phyloP scores from a whole-genome alignment of 2,329 filamentous ascomycete genomes.

The Annulohypoxylon truncatum region DNA sequence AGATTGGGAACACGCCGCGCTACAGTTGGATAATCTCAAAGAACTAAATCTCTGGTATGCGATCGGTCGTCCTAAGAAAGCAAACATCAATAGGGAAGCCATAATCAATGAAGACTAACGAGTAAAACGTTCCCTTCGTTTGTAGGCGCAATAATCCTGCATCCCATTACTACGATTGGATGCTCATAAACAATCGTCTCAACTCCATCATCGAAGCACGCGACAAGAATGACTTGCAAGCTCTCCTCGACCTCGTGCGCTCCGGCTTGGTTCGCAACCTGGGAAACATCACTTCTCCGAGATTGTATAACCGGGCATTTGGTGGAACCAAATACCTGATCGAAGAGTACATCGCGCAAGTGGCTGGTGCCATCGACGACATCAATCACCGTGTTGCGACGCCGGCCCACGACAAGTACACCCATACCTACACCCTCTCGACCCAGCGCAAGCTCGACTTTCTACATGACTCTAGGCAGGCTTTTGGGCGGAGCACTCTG shows the following conservation, averaged over 20 bases:
- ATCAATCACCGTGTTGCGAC: conserved; percentile 64
- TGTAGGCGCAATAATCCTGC: conserved; percentile 82
- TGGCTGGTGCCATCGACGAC: conserved; percentile 83
- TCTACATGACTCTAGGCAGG: conserved; percentile 86
- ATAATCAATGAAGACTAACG: conserved; percentile 22
- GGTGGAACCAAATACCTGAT: conserved; percentile 91
- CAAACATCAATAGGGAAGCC: not conserved
- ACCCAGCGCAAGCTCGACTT: conserved; percentile 86
- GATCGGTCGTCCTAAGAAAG: not conserved
- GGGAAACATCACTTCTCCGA: conserved; percentile 87
- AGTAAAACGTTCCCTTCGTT: not conserved
- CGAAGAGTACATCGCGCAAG: conserved; percentile 88
- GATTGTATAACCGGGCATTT: conserved; percentile 86
- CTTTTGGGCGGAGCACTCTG: conserved; percentile 86
- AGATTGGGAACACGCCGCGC: conserved; percentile 87
- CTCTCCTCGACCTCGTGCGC: conserved; percentile 81
- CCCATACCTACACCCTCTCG: conserved; percentile 59
- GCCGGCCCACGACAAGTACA: conserved; percentile 39
- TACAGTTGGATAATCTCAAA: conserved; percentile 83
- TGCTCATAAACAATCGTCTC: conserved; percentile 82
- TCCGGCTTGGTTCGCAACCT: conserved; percentile 85
- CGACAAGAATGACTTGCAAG: conserved; percentile 77
- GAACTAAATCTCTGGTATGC: conserved; percentile 81
- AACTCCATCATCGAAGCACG: conserved; percentile 76
- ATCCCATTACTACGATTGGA: conserved; percentile 86